phyloP scores from a whole-genome alignment of 768 basidiomycete genomes.

The Podaxis sp. region DNA sequence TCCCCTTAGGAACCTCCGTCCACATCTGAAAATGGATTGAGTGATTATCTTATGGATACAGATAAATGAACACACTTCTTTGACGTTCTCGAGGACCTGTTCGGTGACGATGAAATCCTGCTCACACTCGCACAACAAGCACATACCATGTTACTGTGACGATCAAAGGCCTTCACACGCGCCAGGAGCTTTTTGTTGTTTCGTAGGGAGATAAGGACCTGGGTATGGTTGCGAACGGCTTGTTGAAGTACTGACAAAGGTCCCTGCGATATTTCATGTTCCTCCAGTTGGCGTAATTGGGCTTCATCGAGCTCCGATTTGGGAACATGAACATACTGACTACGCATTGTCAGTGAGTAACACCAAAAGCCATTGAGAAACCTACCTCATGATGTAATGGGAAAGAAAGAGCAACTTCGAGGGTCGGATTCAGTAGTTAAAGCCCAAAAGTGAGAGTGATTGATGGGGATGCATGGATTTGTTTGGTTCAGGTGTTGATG shows the following conservation, averaged over 20 bases:
- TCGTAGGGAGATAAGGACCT: slow-evolving; percentile 93
- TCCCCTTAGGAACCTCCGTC: slow-evolving; percentile 97
- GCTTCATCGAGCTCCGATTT: slow-evolving; percentile 98
- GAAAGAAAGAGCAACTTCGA: background rate
- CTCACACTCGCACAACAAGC: background rate
- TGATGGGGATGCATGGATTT: slow-evolving; percentile 7
- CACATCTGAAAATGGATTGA: slow-evolving; percentile 72
- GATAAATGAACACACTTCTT: slow-evolving; percentile 59
- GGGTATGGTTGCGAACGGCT: slow-evolving; percentile 95
- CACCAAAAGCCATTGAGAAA: background rate
- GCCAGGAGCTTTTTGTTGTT: slow-evolving; percentile 98
- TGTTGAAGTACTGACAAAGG: slow-evolving; percentile 95
- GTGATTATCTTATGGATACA: background rate
- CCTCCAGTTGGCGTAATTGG: slow-evolving; percentile 92
- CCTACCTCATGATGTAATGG: slow-evolving; percentile 32
- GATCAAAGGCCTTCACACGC: slow-evolving; percentile 96
- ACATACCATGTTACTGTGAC: slow-evolving; percentile 97
- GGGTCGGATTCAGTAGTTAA: background rate
- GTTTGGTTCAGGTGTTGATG: slow-evolving; percentile 21
- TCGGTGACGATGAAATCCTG: slow-evolving; percentile 7
- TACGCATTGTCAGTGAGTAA: slow-evolving; percentile 25
- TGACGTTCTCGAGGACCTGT: slow-evolving; percentile 95
- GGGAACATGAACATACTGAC: slow-evolving; percentile 95
- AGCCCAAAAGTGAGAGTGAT: background rate
- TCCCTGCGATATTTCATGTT: slow-evolving; percentile 98